Percentiles rank a stretch among this genome's conserved stretches.
These are phyloP conservation scores for Endotrypanum monterogeii DNA, from an alignment of 208 protist species.

Conservation along the genomic window DNA sequence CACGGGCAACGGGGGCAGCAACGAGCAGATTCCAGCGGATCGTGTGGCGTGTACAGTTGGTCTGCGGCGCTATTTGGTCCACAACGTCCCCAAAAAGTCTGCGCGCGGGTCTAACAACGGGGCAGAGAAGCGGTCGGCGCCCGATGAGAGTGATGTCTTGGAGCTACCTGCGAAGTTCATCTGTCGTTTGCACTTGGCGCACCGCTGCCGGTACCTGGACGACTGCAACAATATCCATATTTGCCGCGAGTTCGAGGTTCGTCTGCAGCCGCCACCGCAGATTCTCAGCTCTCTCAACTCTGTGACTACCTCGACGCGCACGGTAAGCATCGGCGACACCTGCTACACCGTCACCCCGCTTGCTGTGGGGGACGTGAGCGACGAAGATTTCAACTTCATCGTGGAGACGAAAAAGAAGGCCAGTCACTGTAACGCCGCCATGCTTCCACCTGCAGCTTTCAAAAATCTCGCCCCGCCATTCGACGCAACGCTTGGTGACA, in stretches of 20 bases:
- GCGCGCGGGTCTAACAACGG: constrained; percentile 5
- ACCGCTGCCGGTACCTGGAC: constrained; percentile 89
- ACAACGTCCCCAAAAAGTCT: constrained; percentile 50
- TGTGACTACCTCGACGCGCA: constrained; percentile 60
- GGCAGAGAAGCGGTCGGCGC: constrained; percentile 24
- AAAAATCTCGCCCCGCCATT: constrained; percentile 13
- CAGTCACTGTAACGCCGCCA: constrained; percentile 24
- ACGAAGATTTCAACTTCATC: constrained; percentile 71
- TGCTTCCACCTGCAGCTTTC: constrained; percentile 15
- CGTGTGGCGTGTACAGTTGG: constrained; percentile 84
- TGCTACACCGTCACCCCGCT: constrained; percentile 73
- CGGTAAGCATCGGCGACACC: constrained; percentile 68
- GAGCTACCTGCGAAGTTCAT: constrained; percentile 84
- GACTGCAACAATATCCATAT: constrained; percentile 94
- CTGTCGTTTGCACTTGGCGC: constrained; percentile 85
- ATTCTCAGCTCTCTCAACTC: constrained; percentile 49
- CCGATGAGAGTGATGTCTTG: constrained; percentile 39
- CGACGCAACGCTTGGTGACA: constrained; percentile 14
- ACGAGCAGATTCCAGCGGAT: constrained; percentile 71
- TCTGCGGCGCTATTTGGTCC: constrained; percentile 80
- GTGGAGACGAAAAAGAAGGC: constrained; percentile 53
- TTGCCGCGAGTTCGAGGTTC: constrained; percentile 84
- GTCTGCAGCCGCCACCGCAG: constrained; percentile 75
- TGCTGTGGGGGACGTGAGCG: constrained; percentile 67
- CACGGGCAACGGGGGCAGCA: constrained; percentile 59